Conservation (phyloP, 2,329 filamentous ascomycete genomes). For the Grosmannia serpens region DNA sequence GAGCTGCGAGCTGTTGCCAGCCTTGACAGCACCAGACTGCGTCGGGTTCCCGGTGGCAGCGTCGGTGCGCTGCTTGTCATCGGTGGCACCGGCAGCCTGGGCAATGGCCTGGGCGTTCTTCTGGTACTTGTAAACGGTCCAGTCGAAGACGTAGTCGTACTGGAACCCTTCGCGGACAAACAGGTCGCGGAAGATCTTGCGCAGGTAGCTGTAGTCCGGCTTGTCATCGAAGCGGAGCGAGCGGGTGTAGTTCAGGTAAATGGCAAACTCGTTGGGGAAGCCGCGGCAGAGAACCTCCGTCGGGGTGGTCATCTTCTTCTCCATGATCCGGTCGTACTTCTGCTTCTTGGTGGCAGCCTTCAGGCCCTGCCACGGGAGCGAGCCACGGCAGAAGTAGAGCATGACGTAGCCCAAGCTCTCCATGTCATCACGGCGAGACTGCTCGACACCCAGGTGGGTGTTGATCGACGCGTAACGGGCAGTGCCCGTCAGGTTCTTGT, state of each 20-base stretch:
- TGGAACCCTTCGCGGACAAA: slow-evolving; percentile 99
- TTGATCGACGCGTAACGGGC: slow-evolving; percentile 98
- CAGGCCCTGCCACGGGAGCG: slow-evolving; percentile 94
- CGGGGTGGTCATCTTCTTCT: slow-evolving; percentile 99
- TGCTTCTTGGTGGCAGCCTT: slow-evolving; percentile 99
- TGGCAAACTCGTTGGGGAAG: slow-evolving; percentile 98
- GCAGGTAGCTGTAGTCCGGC: slow-evolving; percentile 98
- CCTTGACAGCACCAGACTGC: slow-evolving; percentile 28
- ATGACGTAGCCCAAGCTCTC: slow-evolving; percentile 98
- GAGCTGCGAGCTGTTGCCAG: slow-evolving; percentile 53
- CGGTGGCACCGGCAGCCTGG: slow-evolving; percentile 65
- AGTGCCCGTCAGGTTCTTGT: slow-evolving; percentile 99
- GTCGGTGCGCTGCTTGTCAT: slow-evolving; percentile 63
- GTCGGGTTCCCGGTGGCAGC: slow-evolving; percentile 51
- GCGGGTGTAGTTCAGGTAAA: slow-evolving; percentile 98
- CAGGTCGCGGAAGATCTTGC: slow-evolving; percentile 99
- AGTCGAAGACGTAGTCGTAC: slow-evolving; percentile 99
- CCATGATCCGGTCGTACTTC: slow-evolving; percentile 99
- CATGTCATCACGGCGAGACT: slow-evolving; percentile 99
- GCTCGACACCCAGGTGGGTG: slow-evolving; percentile 95
- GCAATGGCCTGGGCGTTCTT: slow-evolving; percentile 96
- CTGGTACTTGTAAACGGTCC: slow-evolving; percentile 99
- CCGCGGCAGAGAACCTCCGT: slow-evolving; percentile 97
- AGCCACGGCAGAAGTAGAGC: slow-evolving; percentile 99
- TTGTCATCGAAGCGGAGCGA: slow-evolving; percentile 99